phyloP scores from a whole-genome alignment of 768 basidiomycete genomes.

The Amanita thiersii region DNA sequence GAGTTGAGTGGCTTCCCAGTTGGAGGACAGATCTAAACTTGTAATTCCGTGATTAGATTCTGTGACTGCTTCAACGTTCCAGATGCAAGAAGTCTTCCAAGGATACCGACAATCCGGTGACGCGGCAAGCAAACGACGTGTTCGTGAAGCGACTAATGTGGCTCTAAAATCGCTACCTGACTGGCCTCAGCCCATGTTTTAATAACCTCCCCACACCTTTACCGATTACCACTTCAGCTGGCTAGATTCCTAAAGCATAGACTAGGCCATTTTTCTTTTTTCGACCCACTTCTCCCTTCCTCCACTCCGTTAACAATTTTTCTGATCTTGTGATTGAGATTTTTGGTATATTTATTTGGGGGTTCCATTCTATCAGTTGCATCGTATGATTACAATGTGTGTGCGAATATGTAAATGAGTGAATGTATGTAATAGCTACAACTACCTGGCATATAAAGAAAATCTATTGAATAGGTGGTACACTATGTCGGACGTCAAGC shows the following conservation, averaged over 20 bases:
- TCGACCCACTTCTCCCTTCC: too few relatives aligned
- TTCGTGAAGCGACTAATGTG: constrained; percentile 73
- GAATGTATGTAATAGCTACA: too few relatives aligned
- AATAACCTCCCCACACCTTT: constrained; percentile 1
- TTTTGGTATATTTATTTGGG: too few relatives aligned
- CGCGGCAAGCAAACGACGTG: constrained; percentile 60
- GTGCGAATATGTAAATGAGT: too few relatives aligned
- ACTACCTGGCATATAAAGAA: too few relatives aligned
- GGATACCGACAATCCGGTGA: constrained; percentile 74
- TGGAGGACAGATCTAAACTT: not conserved
- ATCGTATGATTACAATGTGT: too few relatives aligned
- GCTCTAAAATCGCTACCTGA: constrained; percentile 65
- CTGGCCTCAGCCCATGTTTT: constrained; percentile 47
- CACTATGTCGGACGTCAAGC: too few relatives aligned
- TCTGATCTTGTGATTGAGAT: too few relatives aligned
- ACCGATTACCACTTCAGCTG: too few relatives aligned
- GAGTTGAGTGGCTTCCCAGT: constrained; percentile 12
- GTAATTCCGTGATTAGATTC: constrained; percentile 32
- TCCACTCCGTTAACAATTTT: not conserved
- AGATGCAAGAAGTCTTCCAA: constrained; percentile 65
- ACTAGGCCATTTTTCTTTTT: too few relatives aligned
- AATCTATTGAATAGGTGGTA: not conserved
- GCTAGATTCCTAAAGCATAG: too few relatives aligned
- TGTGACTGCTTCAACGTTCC: constrained; percentile 62
- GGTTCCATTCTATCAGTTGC: too few relatives aligned